Percentiles rank a stretch among this genome's conserved stretches.
These are phyloP conservation scores for Penicillium bovifimosum DNA, from an alignment of 495 filamentous ascomycete species.

Conservation along the genomic window DNA sequence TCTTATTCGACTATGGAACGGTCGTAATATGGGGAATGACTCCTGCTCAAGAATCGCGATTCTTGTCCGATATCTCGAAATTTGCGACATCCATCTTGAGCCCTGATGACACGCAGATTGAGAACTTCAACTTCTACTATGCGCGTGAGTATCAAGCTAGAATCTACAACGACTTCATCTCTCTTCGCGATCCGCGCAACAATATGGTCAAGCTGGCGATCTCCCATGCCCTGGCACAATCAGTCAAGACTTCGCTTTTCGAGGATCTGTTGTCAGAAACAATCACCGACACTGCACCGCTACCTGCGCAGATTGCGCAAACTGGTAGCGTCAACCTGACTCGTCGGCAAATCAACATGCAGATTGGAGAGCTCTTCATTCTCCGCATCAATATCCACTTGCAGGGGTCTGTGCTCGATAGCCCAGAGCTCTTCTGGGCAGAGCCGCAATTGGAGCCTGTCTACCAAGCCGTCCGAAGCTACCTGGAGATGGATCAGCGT, in stretches of 20 bases:
- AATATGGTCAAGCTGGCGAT: conserved; percentile 98
- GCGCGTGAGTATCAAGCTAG: conserved; percentile 93
- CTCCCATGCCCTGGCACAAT: conserved; percentile 89
- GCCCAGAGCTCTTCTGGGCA: conserved; percentile 96
- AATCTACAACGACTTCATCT: conserved; percentile 99
- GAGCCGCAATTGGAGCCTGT: conserved; percentile 94
- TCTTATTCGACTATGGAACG: conserved; percentile 97
- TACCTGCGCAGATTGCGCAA: conserved; percentile 82
- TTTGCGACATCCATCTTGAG: conserved; percentile 88
- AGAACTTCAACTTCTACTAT: conserved; percentile 99
- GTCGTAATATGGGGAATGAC: conserved; percentile 99
- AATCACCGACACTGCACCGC: conserved; percentile 80
- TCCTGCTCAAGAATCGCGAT: conserved; percentile 71
- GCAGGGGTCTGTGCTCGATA: conserved; percentile 94
- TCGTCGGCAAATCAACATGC: conserved; percentile 89
- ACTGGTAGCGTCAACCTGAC: conserved; percentile 86
- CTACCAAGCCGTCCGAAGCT: conserved; percentile 89
- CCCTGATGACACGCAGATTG: conserved; percentile 83
- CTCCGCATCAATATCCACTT: conserved; percentile 95
- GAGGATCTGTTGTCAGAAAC: conserved; percentile 94
- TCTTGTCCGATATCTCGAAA: conserved; percentile 91
- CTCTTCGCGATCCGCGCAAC: conserved; percentile 81
- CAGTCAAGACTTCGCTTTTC: conserved; percentile 93
- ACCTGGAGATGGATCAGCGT: conserved; percentile 95
- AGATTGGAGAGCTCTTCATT: conserved; percentile 97